Conservation (phyloP, 2,329 filamentous ascomycete species). For the Xylariales sp. region DNA sequence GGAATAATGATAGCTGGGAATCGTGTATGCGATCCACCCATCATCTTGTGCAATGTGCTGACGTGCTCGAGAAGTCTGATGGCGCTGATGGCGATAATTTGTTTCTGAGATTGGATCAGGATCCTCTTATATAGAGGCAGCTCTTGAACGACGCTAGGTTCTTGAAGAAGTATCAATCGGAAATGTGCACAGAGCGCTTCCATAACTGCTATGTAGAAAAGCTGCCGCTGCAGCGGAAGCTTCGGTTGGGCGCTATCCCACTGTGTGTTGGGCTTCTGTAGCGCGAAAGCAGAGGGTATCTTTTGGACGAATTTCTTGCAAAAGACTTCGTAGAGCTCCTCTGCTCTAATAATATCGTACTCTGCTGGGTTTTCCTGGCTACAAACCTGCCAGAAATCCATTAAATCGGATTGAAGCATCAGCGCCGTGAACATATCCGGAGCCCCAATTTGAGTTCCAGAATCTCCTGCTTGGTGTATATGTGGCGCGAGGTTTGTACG, state of each 20-base stretch:
- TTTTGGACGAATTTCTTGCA: constrained; percentile 7
- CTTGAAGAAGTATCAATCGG: constrained; percentile 7
- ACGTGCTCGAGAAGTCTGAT: constrained; percentile 8
- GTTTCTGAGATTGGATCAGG: constrained; percentile 8
- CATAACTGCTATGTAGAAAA: constrained; percentile 11
- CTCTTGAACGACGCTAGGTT: neutral
- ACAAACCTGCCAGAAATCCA: constrained; percentile 8
- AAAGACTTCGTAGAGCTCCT: constrained; percentile 13
- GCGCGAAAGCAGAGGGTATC: constrained; percentile 9
- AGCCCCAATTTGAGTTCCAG: neutral
- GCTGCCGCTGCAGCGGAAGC: constrained; percentile 10
- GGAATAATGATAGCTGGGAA: constrained; percentile 8
- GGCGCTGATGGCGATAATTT: constrained; percentile 9
- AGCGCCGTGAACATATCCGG: constrained; percentile 11
- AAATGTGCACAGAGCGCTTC: constrained; percentile 15
- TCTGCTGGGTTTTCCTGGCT: neutral
- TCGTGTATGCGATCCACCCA: constrained; percentile 8
- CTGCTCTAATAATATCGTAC: constrained; percentile 7
- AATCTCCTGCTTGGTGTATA: neutral
- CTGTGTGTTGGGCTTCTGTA: constrained; percentile 7
- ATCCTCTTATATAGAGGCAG: constrained; percentile 11
- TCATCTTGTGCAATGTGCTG: constrained; percentile 8
- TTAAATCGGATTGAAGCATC: constrained; percentile 9
- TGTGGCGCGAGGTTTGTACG: neutral
- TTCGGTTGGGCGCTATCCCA: constrained; percentile 11